phyloP scores from a whole-genome alignment of 2,329 filamentous ascomycete genomes.

The Calycina marina region DNA sequence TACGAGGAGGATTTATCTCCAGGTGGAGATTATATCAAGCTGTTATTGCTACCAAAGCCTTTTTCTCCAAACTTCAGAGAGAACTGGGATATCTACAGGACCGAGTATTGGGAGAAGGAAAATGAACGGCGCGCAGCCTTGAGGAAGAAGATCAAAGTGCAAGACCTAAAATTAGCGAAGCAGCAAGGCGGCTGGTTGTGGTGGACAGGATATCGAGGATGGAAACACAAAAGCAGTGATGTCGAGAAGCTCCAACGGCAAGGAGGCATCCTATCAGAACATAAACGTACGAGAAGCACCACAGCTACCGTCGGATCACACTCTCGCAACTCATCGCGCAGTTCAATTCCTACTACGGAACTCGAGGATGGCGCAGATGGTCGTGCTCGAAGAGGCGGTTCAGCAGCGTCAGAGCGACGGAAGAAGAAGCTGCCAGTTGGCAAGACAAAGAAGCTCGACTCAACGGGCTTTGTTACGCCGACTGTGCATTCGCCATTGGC shows the following conservation, averaged over 20 bases:
- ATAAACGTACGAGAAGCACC: constrained; percentile 17
- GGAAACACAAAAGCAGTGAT: constrained; percentile 22
- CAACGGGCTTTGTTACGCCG: constrained; percentile 17
- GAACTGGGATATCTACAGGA: constrained; percentile 90
- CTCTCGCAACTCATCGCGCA: constrained; percentile 23
- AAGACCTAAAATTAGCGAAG: constrained; percentile 52
- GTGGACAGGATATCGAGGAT: constrained; percentile 65
- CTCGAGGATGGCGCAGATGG: constrained; percentile 15
- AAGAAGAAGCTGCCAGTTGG: constrained; percentile 15
- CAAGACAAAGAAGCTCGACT: constrained; percentile 12
- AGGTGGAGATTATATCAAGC: constrained; percentile 82
- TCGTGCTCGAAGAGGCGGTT: constrained; percentile 15
- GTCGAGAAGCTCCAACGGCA: constrained; percentile 20
- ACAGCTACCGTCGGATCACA: constrained; percentile 20
- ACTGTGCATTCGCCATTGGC: constrained; percentile 19
- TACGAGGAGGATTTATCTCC: constrained; percentile 83
- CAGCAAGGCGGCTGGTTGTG: constrained; percentile 63
- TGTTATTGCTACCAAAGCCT: constrained; percentile 81
- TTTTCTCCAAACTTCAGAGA: constrained; percentile 91
- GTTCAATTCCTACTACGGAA: constrained; percentile 21
- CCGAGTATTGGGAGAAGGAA: constrained; percentile 93
- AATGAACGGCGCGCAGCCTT: constrained; percentile 74
- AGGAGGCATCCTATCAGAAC: constrained; percentile 15
- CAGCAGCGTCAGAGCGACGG: constrained; percentile 16
- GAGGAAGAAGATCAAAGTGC: constrained; percentile 51